A percentile compares a stretch with the other conserved stretches of the same genome.
Conservation (phyloP, 2,329 filamentous ascomycete species). For the Microthyrium microscopicum region DNA sequence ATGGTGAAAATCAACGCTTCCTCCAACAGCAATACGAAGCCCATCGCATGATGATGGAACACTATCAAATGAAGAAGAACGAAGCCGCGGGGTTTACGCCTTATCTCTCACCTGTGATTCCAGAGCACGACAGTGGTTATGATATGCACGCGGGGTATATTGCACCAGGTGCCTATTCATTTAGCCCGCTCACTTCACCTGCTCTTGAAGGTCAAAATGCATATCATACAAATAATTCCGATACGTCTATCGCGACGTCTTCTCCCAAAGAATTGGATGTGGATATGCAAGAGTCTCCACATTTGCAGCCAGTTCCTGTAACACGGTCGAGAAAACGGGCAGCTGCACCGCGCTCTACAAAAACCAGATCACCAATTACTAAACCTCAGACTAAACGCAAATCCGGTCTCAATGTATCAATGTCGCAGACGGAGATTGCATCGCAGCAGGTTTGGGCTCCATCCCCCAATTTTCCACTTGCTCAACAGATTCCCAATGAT, state of each 20-base stretch:
- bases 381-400: constrained; percentile 36
- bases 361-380: constrained; percentile 58
- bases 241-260: constrained; percentile 29
- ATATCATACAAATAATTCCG: constrained; percentile 36
- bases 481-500: constrained; percentile 12
- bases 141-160: constrained; percentile 34
- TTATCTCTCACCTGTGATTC: constrained; percentile 38
- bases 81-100: constrained; percentile 22
- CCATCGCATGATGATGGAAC: constrained; percentile 48
- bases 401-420: constrained; percentile 24
- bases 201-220: constrained; percentile 37
- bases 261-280: constrained; percentile 30
- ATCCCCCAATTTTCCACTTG: constrained; percentile 5
- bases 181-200: constrained; percentile 69
- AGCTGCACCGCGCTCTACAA: no score
- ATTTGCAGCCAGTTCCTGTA: constrained; percentile 18
- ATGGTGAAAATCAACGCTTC: constrained; percentile 40
- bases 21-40: constrained; percentile 36
- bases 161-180: constrained; percentile 56
- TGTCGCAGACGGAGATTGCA: constrained; percentile 29
- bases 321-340: constrained; percentile 35
- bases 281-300: constrained; percentile 22
- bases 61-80: constrained; percentile 50
- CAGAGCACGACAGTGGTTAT: constrained; percentile 59
- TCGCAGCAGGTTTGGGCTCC: no score